Evolutionary conservation across 441 rosid genomes (phyloP).

Genomic region (Bocquillonia castaneifolia): DNA sequence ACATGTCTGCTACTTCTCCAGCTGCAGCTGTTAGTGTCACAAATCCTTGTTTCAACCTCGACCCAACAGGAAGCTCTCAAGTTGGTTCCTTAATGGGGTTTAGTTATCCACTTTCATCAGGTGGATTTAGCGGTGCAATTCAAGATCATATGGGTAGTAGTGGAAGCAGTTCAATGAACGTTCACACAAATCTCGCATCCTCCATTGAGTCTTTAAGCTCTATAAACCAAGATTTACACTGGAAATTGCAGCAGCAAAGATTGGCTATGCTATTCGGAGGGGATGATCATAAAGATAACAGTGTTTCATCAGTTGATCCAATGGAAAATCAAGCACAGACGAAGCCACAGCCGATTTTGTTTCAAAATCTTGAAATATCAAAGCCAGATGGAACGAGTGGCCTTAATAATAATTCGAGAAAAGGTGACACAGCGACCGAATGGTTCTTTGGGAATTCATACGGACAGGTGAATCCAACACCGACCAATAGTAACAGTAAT

Average conservation of each 20-base stretch:
- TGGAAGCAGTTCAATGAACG: conserved; percentile 37
- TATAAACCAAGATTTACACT: conserved; percentile 89
- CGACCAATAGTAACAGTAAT: conserved; percentile 32
- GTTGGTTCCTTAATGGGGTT: conserved; percentile 43
- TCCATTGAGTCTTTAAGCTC: conserved; percentile 86
- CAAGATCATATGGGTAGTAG: conserved; percentile 29
- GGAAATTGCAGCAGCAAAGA: conserved; percentile 95
- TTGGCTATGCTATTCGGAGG: conserved; percentile 60
- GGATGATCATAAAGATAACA: conserved; percentile 40
- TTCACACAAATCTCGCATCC: conserved; percentile 52
- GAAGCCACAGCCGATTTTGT: conserved; percentile 66
- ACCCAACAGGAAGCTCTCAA: conserved; percentile 39
- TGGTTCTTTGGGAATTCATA: conserved; percentile 85
- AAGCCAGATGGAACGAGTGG: conserved; percentile 30
- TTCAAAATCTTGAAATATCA: conserved; percentile 56
- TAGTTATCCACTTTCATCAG: conserved; percentile 40
- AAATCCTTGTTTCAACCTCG: conserved; percentile 34
- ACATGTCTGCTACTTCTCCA: conserved; percentile 25
- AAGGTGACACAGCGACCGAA: conserved; percentile 46
- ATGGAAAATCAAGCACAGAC: conserved; percentile 33
- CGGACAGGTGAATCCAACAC: conserved; percentile 38
- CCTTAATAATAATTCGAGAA: conserved; percentile 38
- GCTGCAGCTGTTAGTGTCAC: conserved; percentile 14
- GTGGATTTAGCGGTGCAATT: conserved; percentile 32
- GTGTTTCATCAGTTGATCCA: conserved; percentile 31